phyloP scores from a whole-genome alignment of 1,139 yeast species.

The Candida sojae region DNA sequence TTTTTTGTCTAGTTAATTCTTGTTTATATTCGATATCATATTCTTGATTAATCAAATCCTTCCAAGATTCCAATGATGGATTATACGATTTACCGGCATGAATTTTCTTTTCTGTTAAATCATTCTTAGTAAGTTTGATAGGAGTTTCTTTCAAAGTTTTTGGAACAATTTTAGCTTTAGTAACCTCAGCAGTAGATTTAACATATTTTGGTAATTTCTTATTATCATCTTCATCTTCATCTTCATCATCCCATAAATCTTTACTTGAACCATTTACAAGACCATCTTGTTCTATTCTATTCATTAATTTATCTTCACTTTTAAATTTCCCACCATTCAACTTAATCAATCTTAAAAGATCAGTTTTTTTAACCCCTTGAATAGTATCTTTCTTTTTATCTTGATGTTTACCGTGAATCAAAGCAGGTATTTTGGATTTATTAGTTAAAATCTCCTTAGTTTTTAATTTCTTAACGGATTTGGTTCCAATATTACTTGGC shows the following conservation, averaged over 20 bases:
- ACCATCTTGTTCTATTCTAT: constrained; percentile 64
- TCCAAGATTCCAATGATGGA: constrained; percentile 88
- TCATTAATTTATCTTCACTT: constrained; percentile 54
- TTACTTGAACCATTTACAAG: constrained; percentile 49
- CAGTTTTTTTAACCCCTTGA: constrained; percentile 69
- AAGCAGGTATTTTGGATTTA: constrained; percentile 78
- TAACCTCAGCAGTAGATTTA: constrained; percentile 47
- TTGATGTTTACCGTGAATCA: constrained; percentile 41
- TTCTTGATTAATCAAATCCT: constrained; percentile 65
- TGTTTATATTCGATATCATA: constrained; percentile 63
- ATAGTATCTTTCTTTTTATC: constrained; percentile 39
- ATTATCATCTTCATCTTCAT: constrained; percentile 15
- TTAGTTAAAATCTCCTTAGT: constrained; percentile 73
- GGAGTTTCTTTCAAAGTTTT: constrained; percentile 59
- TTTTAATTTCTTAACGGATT: constrained; percentile 53
- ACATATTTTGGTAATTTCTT: constrained; percentile 37
- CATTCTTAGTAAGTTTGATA: constrained; percentile 46
- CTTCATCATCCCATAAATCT: constrained; percentile 64
- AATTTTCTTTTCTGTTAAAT: constrained; percentile 24
- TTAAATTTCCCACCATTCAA: constrained; percentile 81
- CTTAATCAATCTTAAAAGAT: constrained; percentile 68
- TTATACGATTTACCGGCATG: constrained; percentile 92
- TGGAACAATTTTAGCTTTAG: constrained; percentile 57
- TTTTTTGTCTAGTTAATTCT: constrained; percentile 62
- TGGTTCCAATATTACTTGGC: constrained; percentile 12